Base-by-base conservation (phyloP, 768 basidiomycete genomes). In the Xerocomellus dryophilus region DNA sequence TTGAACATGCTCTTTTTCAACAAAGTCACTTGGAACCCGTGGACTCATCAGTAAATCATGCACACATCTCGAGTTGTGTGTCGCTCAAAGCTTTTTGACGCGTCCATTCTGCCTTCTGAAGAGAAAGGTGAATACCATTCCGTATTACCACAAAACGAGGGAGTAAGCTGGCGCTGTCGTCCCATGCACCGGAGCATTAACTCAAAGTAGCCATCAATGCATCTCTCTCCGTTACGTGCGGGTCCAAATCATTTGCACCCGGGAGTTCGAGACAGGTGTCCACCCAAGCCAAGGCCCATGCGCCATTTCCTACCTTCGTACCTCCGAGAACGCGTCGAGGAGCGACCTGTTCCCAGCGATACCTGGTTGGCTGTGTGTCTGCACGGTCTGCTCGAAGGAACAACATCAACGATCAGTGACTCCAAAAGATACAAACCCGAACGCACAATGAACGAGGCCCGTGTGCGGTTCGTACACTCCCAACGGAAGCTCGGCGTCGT, bases 381-480 rank as follows among this genome's bases (percentile, higher is more conserved):
- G 74, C 68, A 15, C 87, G 88, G 67, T 92, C 91, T 93, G 53
- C 10, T 34, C 54, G 23, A 42, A 15, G 27, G 25, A 40, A 55
- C 38, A 23, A 43, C 29, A 53, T 57, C 31, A 32, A 18, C 18
- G 55, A 55, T 40, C 31, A 53, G 21, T 55, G 35, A 51, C 35
- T 7, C 31, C 20, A 44, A 36, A 29, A 40, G 23, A 36, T 23
- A 32, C 11, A 54, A 43, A 36, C 14, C 42, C 43, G 54, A 50
- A 75, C 85, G 64, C 65, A 92, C 91, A 90, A 62, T 86, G 81
- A 7, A 92, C 79, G 31, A 85, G 66, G 36, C 85, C 84, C 0
- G 85, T 79, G 65, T 96, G 92, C 8, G 91, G 84, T 60, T 96
- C 93, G 62, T 93, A 95, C 20, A 85, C 75, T 2, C 90, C 92